A percentile compares a stretch with the other conserved stretches of the same genome.
These are phyloP conservation scores for Solanum virginianum DNA, from an alignment of 257 asterid species.

Conservation along the genomic window DNA sequence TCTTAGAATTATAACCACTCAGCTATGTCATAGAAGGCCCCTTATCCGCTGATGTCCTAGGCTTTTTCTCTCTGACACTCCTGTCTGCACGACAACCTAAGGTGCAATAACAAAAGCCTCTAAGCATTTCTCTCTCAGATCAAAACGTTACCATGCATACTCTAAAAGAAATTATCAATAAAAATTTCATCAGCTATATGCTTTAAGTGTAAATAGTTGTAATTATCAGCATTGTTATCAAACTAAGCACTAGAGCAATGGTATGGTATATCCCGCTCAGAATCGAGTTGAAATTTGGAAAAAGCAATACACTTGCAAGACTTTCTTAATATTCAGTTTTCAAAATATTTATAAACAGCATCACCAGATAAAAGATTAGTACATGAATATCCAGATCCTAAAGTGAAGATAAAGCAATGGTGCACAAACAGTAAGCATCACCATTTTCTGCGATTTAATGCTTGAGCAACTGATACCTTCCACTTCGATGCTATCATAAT, in stretches of 20 bases:
- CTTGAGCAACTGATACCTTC: slow-evolving; percentile 50
- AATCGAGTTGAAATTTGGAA: neutral
- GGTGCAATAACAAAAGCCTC: slow-evolving; percentile 5
- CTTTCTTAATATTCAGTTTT: neutral
- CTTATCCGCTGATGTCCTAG: slow-evolving; percentile 55
- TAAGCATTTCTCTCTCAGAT: neutral
- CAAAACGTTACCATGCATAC: neutral
- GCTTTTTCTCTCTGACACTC: slow-evolving; percentile 90
- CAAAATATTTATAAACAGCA: neutral
- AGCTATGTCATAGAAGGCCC: slow-evolving; percentile 59
- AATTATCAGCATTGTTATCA: neutral
- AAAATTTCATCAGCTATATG: neutral
- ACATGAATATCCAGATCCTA: neutral
- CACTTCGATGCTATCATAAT: slow-evolving; percentile 34
- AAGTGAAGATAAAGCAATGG: neutral
- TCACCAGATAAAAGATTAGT: neutral
- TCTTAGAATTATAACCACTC: slow-evolving; percentile 86
- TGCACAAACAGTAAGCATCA: neutral
- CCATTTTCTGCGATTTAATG: neutral
- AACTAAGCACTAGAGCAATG: neutral
- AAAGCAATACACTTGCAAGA: neutral
- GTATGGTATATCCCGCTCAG: neutral
- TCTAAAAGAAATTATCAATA: neutral
- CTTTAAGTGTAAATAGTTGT: neutral
- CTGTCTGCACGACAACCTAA: slow-evolving; percentile 55